Conservation (phyloP, 2,329 filamentous ascomycete species). For the Huntiella bhutanensis region DNA sequence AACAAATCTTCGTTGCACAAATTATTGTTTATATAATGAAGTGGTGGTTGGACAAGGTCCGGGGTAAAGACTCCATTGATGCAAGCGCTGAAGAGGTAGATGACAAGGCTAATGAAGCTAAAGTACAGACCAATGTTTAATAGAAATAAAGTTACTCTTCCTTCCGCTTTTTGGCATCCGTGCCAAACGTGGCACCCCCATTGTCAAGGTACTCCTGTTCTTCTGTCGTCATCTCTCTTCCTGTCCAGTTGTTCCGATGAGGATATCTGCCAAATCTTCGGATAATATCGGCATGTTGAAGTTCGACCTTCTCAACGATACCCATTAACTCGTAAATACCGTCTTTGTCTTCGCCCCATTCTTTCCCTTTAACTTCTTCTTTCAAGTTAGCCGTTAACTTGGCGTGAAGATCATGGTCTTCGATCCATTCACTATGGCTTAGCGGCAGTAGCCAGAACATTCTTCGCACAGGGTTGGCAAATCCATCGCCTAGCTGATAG, state of each 20-base stretch:
- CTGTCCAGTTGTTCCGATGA: slow-evolving; percentile 33
- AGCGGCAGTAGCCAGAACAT: slow-evolving; percentile 42
- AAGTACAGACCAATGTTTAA: background rate
- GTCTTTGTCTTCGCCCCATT: slow-evolving; percentile 9
- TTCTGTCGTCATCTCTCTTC: slow-evolving; percentile 27
- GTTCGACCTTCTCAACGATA: slow-evolving; percentile 15
- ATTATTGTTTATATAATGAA: slow-evolving; percentile 27
- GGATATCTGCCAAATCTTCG: slow-evolving; percentile 38
- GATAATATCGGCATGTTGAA: slow-evolving; percentile 30
- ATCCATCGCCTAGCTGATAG: slow-evolving; percentile 15
- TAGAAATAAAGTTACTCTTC: background rate
- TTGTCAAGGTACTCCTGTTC: slow-evolving; percentile 31
- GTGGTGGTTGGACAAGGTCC: slow-evolving; percentile 21
- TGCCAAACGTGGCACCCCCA: slow-evolving; percentile 23
- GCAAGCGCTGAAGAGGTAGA: background rate
- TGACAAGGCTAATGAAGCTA: background rate
- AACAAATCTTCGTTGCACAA: slow-evolving; percentile 32
- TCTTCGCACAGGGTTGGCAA: slow-evolving; percentile 22
- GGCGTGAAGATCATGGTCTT: slow-evolving; percentile 23
- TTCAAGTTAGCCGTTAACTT: slow-evolving; percentile 16
- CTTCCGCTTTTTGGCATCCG: background rate
- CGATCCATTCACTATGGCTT: slow-evolving; percentile 35
- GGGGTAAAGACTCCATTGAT: background rate
- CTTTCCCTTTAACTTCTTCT: slow-evolving; percentile 11
- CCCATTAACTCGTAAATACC: slow-evolving; percentile 12